A percentile compares a stretch with the other conserved stretches of the same genome.
Conservation (phyloP, 495 filamentous ascomycete genomes). For the Annulohypoxylon stygium region DNA sequence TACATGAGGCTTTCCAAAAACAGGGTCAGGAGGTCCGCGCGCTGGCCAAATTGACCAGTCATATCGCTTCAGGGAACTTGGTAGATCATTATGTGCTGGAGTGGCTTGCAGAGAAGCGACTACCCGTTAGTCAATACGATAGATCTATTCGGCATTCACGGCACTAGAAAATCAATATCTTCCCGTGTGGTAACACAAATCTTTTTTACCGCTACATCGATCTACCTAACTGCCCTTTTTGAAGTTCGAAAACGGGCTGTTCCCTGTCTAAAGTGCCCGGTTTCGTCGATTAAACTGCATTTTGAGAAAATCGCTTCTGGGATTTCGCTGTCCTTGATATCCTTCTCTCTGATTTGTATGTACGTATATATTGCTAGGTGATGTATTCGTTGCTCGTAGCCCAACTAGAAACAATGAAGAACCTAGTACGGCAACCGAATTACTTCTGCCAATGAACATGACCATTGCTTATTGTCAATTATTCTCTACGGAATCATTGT, state of each 20-base stretch:
- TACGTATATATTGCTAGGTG: neutral
- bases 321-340: neutral
- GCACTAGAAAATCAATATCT: neutral
- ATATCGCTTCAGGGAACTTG: neutral
- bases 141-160: neutral
- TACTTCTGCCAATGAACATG: neutral
- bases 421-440: neutral
- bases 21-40: neutral
- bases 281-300: neutral
- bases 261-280: neutral
- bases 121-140: neutral
- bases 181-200: neutral
- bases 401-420: neutral
- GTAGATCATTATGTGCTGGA: neutral
- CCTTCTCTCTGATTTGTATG: neutral
- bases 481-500: too few species aligned
- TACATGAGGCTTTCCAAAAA: conserved; percentile 2
- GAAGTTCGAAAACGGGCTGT: neutral
- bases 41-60: neutral
- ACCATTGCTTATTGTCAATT: neutral
- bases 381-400: neutral
- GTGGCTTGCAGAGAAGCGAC: neutral
- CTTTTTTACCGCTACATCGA: neutral
- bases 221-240: neutral
- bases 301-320: neutral